phyloP scores from a whole-genome alignment of 257 asterid species.

The Nicotiana tomentosiformis region DNA sequence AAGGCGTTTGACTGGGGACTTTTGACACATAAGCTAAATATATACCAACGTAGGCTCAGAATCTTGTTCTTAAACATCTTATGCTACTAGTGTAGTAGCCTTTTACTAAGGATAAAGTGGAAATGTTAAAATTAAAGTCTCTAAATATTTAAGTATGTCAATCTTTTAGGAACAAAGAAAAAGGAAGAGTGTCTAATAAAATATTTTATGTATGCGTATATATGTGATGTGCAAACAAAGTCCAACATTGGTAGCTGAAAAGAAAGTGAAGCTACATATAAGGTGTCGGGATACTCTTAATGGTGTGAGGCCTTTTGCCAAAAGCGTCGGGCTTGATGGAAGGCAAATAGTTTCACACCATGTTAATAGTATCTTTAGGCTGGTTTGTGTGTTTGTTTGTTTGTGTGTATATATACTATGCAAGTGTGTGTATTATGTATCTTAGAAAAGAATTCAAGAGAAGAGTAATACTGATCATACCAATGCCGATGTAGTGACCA shows the following conservation, averaged over 20 bases:
- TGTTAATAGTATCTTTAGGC: too few relatives aligned
- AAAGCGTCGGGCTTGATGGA: too few relatives aligned
- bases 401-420: background rate
- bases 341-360: too few relatives aligned
- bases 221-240: too few relatives aligned
- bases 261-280: too few relatives aligned
- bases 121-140: background rate
- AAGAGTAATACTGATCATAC: constrained; percentile 24
- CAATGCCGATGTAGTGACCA: constrained; percentile 94
- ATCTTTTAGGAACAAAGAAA: background rate
- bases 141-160: background rate
- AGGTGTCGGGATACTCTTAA: too few relatives aligned
- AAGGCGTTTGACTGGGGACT: background rate
- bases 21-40: background rate
- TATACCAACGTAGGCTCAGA: background rate
- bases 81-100: background rate
- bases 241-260: too few relatives aligned
- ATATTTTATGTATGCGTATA: background rate
- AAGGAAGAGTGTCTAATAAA: background rate
- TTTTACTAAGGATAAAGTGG: background rate
- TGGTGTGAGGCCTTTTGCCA: too few relatives aligned
- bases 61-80: background rate
- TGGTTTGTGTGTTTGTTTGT: background rate
- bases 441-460: background rate
- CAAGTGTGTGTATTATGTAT: background rate